Base-by-base conservation (phyloP, 2,329 filamentous ascomycete genomes). In the Nakataea oryzae region DNA sequence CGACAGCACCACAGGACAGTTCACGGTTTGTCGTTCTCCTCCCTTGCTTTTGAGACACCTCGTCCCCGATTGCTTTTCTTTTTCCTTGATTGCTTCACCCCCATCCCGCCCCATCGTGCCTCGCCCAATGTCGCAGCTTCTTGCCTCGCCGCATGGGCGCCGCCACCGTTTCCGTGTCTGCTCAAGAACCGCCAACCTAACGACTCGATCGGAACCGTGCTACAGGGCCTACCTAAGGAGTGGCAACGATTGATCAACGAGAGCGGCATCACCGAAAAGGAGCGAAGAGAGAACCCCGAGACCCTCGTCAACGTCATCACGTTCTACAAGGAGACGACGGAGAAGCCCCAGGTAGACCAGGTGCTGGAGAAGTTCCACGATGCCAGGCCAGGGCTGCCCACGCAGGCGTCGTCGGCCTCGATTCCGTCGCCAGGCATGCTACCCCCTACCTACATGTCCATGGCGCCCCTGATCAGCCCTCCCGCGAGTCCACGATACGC, bases 301-400 rank as follows among this genome's bases (percentile, higher is more conserved):
- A 93, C 93, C 63, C 92, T 97, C 77, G 88, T 96, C 71, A 90
- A 97, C 74, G 95, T 99, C 69, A 88, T 99, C 75, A 90, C 89
- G 64, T 97, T 97, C 74, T 97, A 96, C 81, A 96, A 97, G 74
- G 93, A 96, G 77, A 96, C 91, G 66, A 89, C 90, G 29, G 91
- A 93, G 68, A 81, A 80, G 68, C 86, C 85, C 63, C 85, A 86
- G 65, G 91, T 97, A 72, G 91, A 96, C 70, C 89, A 90, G 69
- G 88, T 95, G 63, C 91, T 95, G 80, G 93, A 97, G 74, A 99
- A 99, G 74, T 97, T 99, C 74, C 91, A 96, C 70, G 87, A 96
- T 77, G 91, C 89, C 61, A 86, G 88, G 70, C 81, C 87, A 12
- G 75, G 79, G 67, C 72, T 76, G 67, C 67, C 74, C 66, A 69